Base-by-base conservation (phyloP, 2,329 filamentous ascomycete species). In the Fusarium mangiferae region DNA sequence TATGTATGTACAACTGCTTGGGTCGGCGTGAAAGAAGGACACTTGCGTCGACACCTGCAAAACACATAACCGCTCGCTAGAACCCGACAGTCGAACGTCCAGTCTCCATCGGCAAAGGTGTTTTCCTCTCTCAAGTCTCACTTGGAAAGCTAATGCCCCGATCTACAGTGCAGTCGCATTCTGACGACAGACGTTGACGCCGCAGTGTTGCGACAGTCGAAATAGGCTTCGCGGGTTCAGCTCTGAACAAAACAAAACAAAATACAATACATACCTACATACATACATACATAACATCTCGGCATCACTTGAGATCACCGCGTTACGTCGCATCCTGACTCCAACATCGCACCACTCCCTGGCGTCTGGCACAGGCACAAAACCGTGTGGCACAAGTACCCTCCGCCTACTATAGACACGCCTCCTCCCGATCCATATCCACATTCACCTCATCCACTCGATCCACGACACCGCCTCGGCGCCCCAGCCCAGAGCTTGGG, bases 401-500 rank as follows among this genome's bases (percentile, higher is more conserved):
- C 51, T 60, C 38, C 41, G 41, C 28, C 56, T 44, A 41, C 72
- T 74, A 33, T 33, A 44, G 64, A 58, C 75, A 68, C 75, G 42
- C 76, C 68, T 71, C 72, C 73, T 72, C 70, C 49, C 70, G 64
- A 63, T 52, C 55, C 75, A 65, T 73, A 65, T 66, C 56, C 71
- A 65, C 72, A 66, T 69, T 48, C 71, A 70, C 70, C 60, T 65
- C 66, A 62, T 72, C 67, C 76, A 69, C 74, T 78, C 68, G 75
- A 78, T 78, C 75, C 75, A 77, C 74, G 75, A 78, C 74, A 77
- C 75, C 75, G 75, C 75, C 75, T 77, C 75, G 67, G 73, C 72
- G 74, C 74, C 75, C 75, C 72, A 74, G 67, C 66, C 72, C 75
- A 72, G 58, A 66, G 63, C 64, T 77, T 77, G 72, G 72, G 66